These are phyloP conservation scores for Spencermartinsiella europaea DNA, from an alignment of 805 yeast species.

Conservation along the genomic window DNA sequence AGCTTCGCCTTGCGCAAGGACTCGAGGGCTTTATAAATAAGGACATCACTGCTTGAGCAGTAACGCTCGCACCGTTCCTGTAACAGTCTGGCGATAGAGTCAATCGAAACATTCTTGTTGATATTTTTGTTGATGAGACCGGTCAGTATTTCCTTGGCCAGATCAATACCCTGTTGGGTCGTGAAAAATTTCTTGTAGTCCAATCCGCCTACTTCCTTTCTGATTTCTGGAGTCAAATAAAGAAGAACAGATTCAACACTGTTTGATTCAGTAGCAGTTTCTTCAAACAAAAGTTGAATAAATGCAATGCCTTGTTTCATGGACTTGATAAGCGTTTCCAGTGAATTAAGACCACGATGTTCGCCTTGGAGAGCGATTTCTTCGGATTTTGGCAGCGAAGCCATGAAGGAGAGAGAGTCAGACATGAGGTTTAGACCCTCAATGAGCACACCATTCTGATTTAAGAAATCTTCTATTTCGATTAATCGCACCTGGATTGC, in stretches of 20 bases:
- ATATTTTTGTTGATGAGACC: constrained; percentile 86
- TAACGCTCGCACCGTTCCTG: constrained; percentile 93
- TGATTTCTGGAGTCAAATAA: constrained; percentile 62
- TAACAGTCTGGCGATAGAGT: constrained; percentile 75
- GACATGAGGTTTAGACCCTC: constrained; percentile 36
- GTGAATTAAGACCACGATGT: constrained; percentile 76
- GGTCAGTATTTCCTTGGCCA: constrained; percentile 80
- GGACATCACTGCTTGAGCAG: constrained; percentile 89
- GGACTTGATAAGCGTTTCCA: constrained; percentile 66
- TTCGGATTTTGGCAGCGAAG: constrained; percentile 23
- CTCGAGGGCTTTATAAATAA: constrained; percentile 91
- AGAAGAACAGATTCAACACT: constrained; percentile 64
- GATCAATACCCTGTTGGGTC: constrained; percentile 54
- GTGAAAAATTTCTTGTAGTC: constrained; percentile 74
- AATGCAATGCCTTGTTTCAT: constrained; percentile 90
- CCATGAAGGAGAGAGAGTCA: constrained; percentile 27
- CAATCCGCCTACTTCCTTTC: constrained; percentile 58
- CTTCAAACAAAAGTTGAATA: constrained; percentile 74
- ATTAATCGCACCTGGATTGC: constrained; percentile 27
- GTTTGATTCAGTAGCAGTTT: constrained; percentile 37
- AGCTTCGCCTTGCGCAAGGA: constrained; percentile 82
- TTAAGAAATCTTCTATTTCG: constrained; percentile 34
- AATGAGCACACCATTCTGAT: constrained; percentile 41
- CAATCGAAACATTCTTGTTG: constrained; percentile 88
- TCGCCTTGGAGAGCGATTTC: constrained; percentile 63